Evolutionary conservation across 768 basidiomycete species (phyloP).

Genomic region (Boletus bicolor): DNA sequence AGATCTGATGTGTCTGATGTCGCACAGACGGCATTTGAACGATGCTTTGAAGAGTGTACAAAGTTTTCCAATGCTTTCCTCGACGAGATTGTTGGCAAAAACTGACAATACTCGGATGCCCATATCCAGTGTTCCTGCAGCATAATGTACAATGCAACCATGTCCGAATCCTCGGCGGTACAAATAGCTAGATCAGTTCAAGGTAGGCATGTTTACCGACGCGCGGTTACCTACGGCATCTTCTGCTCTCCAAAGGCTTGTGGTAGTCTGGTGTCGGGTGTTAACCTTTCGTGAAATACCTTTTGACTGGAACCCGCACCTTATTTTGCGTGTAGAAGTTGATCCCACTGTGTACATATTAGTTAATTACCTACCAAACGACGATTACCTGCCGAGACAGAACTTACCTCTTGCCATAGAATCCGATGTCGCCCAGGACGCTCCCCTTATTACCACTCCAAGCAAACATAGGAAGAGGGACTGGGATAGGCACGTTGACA

Average conservation of each 20-base stretch:
- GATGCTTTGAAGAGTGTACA: constrained; percentile 74
- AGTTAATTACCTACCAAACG: not conserved
- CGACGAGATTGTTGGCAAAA: constrained; percentile 51
- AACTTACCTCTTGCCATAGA: constrained; percentile 81
- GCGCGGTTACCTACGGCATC: constrained; percentile 77
- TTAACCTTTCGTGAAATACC: constrained; percentile 3
- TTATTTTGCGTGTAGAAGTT: constrained; percentile 98
- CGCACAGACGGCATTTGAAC: constrained; percentile 66
- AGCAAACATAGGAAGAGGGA: constrained; percentile 91
- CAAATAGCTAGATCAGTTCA: constrained; percentile 34
- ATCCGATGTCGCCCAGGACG: constrained; percentile 80
- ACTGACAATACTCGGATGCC: constrained; percentile 6
- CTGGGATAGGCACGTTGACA: constrained; percentile 89
- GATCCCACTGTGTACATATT: constrained; percentile 55
- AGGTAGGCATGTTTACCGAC: constrained; percentile 85
- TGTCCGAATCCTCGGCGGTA: not conserved
- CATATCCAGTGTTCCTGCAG: not conserved
- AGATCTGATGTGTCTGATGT: constrained; percentile 3
- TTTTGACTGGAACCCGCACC: constrained; percentile 35
- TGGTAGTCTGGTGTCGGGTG: constrained; percentile 63
- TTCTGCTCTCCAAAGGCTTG: constrained; percentile 88
- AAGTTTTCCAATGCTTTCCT: constrained; percentile 75
- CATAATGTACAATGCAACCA: constrained; percentile 9
- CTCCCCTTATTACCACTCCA: constrained; percentile 96
- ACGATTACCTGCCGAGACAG: not conserved